phyloP scores from a whole-genome alignment of 768 basidiomycete species.

The Suillus brevipes region DNA sequence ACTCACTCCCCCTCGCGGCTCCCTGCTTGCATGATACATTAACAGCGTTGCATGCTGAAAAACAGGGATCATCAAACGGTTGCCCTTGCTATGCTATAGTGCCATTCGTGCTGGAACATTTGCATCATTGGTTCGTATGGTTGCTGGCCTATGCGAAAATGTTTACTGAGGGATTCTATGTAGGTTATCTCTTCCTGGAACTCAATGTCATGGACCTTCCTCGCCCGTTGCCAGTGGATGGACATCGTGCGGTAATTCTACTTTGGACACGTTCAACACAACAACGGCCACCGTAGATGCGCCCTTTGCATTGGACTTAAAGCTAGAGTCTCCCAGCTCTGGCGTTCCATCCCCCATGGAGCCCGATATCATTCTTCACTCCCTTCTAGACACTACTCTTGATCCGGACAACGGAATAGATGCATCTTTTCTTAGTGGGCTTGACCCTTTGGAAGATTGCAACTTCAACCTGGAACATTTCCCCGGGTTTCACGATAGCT shows the following conservation, averaged over 20 bases:
- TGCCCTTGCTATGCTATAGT: background rate
- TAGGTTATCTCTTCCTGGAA: background rate
- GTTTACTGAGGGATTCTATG: background rate
- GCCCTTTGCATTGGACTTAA: background rate
- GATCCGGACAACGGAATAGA: background rate
- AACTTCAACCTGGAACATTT: background rate
- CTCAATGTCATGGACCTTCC: background rate
- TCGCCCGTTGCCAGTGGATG: too few relatives aligned
- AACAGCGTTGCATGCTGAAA: background rate
- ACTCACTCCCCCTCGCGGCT: background rate
- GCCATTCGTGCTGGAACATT: background rate
- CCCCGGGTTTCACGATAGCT: too few relatives aligned
- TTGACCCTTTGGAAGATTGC: background rate
- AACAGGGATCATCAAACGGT: background rate
- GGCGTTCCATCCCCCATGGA: background rate
- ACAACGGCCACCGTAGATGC: background rate
- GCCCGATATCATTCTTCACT: background rate
- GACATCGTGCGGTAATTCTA: accelerated
- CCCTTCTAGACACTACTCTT: background rate
- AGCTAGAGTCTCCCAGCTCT: background rate
- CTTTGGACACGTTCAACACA: background rate
- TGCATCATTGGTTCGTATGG: background rate
- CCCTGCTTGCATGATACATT: too few relatives aligned
- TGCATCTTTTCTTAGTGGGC: background rate
- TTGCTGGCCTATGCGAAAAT: background rate